These are phyloP conservation scores for Pythium rhizo-oryzae DNA, from an alignment of 352 stramenopile genomes.

Conservation along the genomic window DNA sequence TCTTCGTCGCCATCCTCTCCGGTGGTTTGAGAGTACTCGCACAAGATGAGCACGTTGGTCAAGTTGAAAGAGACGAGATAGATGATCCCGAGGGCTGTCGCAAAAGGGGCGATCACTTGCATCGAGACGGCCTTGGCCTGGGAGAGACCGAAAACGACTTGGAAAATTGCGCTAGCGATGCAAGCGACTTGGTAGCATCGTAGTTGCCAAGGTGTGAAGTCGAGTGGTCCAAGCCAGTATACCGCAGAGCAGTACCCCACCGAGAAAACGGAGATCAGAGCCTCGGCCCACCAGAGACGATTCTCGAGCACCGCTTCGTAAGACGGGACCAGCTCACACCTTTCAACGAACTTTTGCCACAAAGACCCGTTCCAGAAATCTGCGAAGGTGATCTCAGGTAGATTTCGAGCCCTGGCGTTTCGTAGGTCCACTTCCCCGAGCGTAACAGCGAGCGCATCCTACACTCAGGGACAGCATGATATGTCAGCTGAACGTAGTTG, in stretches of 20 bases:
- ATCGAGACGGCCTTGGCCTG: conserved; percentile 30
- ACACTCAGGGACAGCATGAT: not conserved
- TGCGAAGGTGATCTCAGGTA: conserved; percentile 6
- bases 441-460: conserved; percentile 16
- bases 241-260: conserved; percentile 42
- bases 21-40: conserved; percentile 33
- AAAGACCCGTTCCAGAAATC: conserved; percentile 31
- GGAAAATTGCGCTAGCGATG: conserved; percentile 34
- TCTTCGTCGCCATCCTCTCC: not conserved
- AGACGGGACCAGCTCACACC: conserved; percentile 33
- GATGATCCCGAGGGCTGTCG: conserved; percentile 31
- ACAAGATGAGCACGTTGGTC: conserved; percentile 59
- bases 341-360: conserved; percentile 28
- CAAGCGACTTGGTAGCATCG: conserved; percentile 45
- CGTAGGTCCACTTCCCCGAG: conserved; percentile 8
- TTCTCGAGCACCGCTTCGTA: conserved; percentile 35
- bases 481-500: not conserved
- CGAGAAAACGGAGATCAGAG: conserved; percentile 56
- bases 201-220: conserved; percentile 54
- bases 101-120: conserved; percentile 39
- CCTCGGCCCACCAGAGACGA: conserved; percentile 44
- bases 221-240: conserved; percentile 53
- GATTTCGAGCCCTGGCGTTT: not conserved
- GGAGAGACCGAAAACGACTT: conserved; percentile 44
- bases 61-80: conserved; percentile 61